Conservation (phyloP, 2,329 filamentous ascomycete genomes). For the Botrytis aclada region DNA sequence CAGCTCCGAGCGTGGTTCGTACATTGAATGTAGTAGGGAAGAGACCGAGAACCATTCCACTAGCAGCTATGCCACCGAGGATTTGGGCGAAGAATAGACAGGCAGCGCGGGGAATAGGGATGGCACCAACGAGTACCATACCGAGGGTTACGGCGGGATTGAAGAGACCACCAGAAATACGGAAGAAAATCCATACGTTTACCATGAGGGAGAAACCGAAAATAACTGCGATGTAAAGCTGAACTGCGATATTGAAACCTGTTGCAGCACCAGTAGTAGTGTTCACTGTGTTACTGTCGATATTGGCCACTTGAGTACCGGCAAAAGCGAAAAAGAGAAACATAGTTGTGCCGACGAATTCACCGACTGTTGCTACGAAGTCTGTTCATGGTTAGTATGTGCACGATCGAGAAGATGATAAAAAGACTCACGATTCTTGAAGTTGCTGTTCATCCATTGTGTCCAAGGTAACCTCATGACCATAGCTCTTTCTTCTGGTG, state of each 20-base stretch:
- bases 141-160: conserved; percentile 46
- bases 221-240: conserved; percentile 38
- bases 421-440: conserved; percentile 41
- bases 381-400: conserved; percentile 23
- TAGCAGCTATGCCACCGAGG: conserved; percentile 40
- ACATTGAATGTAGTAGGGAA: conserved; percentile 46
- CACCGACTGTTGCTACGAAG: conserved; percentile 32
- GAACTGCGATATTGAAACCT: conserved; percentile 38
- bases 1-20: conserved; percentile 42
- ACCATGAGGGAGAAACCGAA: conserved; percentile 45
- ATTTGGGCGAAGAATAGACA: conserved; percentile 39
- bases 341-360: conserved; percentile 39
- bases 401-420: neutral
- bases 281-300: conserved; percentile 28
- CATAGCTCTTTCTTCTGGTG: conserved; percentile 42
- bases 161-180: conserved; percentile 51
- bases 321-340: conserved; percentile 40
- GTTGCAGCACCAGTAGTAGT: conserved; percentile 8
- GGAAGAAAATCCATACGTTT: conserved; percentile 55
- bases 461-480: conserved; percentile 46
- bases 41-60: conserved; percentile 36
- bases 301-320: conserved; percentile 33
- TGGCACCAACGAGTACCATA: conserved; percentile 39
- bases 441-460: conserved; percentile 47
- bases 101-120: conserved; percentile 37